These are phyloP conservation scores for Blastosporella zonata DNA, from an alignment of 1,284 basidiomycete genomes.

Conservation along the genomic window DNA sequence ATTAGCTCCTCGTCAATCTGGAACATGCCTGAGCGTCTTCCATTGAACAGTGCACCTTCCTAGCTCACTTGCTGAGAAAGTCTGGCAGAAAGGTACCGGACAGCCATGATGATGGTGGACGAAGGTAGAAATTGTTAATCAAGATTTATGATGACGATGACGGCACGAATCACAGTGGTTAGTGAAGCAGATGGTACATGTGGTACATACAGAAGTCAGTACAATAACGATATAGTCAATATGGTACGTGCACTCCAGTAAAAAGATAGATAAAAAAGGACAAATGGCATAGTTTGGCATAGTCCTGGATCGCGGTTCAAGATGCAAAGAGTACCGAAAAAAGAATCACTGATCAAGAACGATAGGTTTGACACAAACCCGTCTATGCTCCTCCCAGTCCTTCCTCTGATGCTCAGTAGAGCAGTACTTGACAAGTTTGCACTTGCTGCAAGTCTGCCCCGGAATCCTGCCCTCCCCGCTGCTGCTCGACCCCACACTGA, in stretches of 20 bases:
- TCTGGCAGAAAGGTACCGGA: slow-evolving; percentile 75
- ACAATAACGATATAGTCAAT: slow-evolving; percentile 13
- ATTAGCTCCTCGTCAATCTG: slow-evolving; percentile 94
- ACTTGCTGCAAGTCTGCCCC: slow-evolving; percentile 67
- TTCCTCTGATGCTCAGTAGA: slow-evolving; percentile 64
- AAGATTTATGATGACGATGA: slow-evolving; percentile 7
- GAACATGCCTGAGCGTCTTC: slow-evolving; percentile 5
- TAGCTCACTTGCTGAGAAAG: slow-evolving; percentile 74
- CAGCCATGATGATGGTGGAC: slow-evolving; percentile 44
- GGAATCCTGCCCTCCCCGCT: slow-evolving; percentile 30
- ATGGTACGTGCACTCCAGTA: slow-evolving; percentile 2
- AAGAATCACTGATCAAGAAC: slow-evolving; percentile 8
- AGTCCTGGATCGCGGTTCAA: not conserved
- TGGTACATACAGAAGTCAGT: slow-evolving; percentile 3
- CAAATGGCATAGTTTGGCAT: not conserved
- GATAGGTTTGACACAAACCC: slow-evolving; percentile 52
- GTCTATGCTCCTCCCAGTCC: slow-evolving; percentile 71
- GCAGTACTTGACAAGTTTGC: slow-evolving; percentile 72
- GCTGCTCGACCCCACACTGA: slow-evolving; percentile 32
- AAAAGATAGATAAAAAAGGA: not conserved
- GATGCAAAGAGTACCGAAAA: slow-evolving; percentile 8
- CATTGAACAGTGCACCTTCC: slow-evolving; percentile 1
- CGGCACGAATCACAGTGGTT: not conserved
- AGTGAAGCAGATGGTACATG: not conserved
- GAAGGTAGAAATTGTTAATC: slow-evolving; percentile 1